These are phyloP conservation scores for Erysimum pusillum DNA, from an alignment of 441 rosid genomes.

Conservation along the genomic window DNA sequence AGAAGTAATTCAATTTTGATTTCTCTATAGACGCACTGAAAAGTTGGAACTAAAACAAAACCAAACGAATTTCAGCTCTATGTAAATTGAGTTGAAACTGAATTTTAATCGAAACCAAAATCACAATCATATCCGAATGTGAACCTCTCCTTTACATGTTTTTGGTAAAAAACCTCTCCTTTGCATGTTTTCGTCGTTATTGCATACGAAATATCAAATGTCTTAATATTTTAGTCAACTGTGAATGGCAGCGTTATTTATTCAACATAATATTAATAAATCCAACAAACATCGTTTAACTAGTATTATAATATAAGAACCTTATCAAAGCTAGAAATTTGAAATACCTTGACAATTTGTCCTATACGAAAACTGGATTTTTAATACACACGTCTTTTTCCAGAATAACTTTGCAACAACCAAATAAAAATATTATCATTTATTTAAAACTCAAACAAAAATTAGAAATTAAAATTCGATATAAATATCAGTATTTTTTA, in stretches of 20 bases:
- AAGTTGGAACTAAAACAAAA: background rate
- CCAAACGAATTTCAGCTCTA: background rate
- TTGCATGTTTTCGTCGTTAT: slow-evolving; percentile 21
- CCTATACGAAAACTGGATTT: slow-evolving; percentile 3
- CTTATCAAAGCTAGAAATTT: slow-evolving; percentile 8
- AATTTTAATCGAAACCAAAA: background rate
- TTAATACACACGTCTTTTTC: background rate
- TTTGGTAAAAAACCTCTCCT: slow-evolving; percentile 21
- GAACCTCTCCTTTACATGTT: slow-evolving; percentile 17
- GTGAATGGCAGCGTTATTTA: slow-evolving; percentile 20
- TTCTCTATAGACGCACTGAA: background rate
- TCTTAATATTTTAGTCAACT: slow-evolving; percentile 14
- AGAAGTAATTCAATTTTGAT: background rate
- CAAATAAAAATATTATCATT: background rate
- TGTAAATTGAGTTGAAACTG: background rate
- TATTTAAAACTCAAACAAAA: background rate
- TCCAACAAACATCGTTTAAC: slow-evolving; percentile 22
- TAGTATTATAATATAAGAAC: background rate
- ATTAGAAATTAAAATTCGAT: background rate
- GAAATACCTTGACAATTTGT: background rate
- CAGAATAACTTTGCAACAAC: slow-evolving; percentile 28
- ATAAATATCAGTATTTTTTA: background rate
- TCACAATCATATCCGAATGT: slow-evolving; percentile 9
- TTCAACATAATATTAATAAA: background rate
- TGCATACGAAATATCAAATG: slow-evolving; percentile 6